Evolutionary conservation across 257 asterid species (phyloP).

Genomic region (Plantago elongata): DNA sequence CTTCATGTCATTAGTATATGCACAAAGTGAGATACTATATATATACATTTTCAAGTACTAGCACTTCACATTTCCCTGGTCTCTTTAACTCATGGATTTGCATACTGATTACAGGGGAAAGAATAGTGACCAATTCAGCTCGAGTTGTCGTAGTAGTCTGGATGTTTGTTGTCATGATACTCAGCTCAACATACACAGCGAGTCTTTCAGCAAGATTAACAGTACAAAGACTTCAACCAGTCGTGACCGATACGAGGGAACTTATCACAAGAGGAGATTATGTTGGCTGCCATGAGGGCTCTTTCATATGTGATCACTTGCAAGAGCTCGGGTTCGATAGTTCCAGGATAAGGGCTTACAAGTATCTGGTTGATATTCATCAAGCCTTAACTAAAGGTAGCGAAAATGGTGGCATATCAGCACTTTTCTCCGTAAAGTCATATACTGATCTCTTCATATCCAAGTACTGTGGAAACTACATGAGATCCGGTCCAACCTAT

Average conservation of each 20-base stretch:
- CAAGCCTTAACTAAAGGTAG: conserved; percentile 30
- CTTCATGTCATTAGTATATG: not conserved
- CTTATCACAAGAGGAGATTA: conserved; percentile 21
- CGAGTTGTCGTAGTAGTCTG: conserved; percentile 33
- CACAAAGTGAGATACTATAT: not conserved
- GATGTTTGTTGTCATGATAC: conserved; percentile 35
- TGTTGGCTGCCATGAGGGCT: conserved; percentile 33
- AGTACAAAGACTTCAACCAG: conserved; percentile 25
- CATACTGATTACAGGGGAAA: conserved; percentile 27
- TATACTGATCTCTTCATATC: conserved; percentile 21
- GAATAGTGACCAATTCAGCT: conserved; percentile 30
- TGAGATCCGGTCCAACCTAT: conserved; percentile 19
- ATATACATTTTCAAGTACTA: not conserved
- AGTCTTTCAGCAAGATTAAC: conserved; percentile 35
- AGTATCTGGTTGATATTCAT: conserved; percentile 18
- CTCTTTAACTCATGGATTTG: not conserved
- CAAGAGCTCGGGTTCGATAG: conserved; percentile 21
- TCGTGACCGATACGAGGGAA: not conserved
- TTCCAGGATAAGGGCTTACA: conserved; percentile 22
- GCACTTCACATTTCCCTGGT: no score
- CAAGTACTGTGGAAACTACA: conserved; percentile 27
- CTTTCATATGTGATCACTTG: conserved; percentile 24
- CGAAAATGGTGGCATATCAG: conserved; percentile 14
- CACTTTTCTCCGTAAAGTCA: conserved; percentile 24
- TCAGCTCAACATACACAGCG: conserved; percentile 33